phyloP scores from a whole-genome alignment of 2,329 filamentous ascomycete species.

The Apiospora phragmitis region DNA sequence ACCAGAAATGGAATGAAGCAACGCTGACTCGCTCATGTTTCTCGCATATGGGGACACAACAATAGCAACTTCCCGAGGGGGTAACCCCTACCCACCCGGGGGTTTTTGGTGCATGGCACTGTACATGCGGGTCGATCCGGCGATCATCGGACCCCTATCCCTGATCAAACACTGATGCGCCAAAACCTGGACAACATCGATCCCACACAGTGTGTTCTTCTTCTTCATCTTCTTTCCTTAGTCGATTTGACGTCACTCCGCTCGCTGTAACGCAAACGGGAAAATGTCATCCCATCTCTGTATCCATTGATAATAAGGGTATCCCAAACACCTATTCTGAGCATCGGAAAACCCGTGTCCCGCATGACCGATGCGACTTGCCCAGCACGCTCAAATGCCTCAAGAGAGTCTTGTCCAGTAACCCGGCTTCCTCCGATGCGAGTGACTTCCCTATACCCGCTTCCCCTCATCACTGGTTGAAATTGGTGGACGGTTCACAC shows the following conservation, averaged over 20 bases:
- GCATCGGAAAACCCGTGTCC: neutral
- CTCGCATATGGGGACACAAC: neutral
- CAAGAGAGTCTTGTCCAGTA: neutral
- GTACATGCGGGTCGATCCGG: neutral
- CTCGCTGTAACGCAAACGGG: neutral
- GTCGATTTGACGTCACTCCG: neutral
- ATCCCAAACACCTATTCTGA: neutral
- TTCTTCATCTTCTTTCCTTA: neutral
- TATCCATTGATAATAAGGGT: neutral
- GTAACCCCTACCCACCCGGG: neutral
- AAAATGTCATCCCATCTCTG: neutral
- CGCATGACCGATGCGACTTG: neutral
- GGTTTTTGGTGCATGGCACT: neutral
- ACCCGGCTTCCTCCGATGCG: neutral
- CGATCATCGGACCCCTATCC: neutral
- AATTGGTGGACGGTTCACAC: neutral
- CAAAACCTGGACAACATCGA: neutral
- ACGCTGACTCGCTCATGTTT: neutral
- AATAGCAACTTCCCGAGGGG: neutral
- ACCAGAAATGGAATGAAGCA: neutral
- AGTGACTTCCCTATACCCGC: neutral
- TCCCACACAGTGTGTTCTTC: neutral
- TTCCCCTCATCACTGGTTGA: neutral
- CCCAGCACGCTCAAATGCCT: neutral
- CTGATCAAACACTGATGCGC: constrained; percentile 6